Evolutionary conservation across 2,329 filamentous ascomycete species (phyloP), one percentile per base, ranked within the genome.

Genomic region (Neocucurbitaria cava): DNA sequence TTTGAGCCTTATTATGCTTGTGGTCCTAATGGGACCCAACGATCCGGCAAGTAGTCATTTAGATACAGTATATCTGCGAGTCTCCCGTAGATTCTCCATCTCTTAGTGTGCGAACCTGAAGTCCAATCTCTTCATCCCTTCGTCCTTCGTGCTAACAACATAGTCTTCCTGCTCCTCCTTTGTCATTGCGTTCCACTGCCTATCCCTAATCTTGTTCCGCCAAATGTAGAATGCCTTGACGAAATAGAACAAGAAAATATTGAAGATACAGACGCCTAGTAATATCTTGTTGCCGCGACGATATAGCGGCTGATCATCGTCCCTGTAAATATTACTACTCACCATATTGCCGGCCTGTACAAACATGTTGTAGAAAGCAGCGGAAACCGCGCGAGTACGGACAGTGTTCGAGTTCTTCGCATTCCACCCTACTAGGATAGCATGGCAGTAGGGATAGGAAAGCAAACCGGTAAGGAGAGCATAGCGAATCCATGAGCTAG

Each of bases 371-470:
- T 76, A 77, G 3, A 76, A 62, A 1, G 77, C 77, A 0, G 76
- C 75, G 1, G 71, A 73, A 3, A 79, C 73, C 5, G 76, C 72
- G 36, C 77, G 67, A 2, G 76, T 73, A 17, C 76, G 69, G 2
- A 79, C 77, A 0, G 71, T 66, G 44, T 77, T 77, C 6, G 69
- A 72, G 49, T 78, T 78, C 13, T 74, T 69, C 1, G 71, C 72
- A 20, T 73, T 70, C 74, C 75, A 77, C 8, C 68, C 73, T 5
- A 78, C 77, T 21, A 74, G 64, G 43, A 78, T 77, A 15, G 77
- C 74, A 44, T 79, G 77, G 42, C 67, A 82, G 63, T 86, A 86
- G 0, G 84, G 84, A 51, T 85, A 84, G 0, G 80, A 81, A 1
- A 84, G 70, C 0, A 86, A 65, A 0, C 81, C 72, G 0, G 78